Evolutionary conservation across 495 filamentous ascomycete genomes (phyloP), one percentile per base, ranked within the genome.

Genomic region (Pyronema omphalodes): DNA sequence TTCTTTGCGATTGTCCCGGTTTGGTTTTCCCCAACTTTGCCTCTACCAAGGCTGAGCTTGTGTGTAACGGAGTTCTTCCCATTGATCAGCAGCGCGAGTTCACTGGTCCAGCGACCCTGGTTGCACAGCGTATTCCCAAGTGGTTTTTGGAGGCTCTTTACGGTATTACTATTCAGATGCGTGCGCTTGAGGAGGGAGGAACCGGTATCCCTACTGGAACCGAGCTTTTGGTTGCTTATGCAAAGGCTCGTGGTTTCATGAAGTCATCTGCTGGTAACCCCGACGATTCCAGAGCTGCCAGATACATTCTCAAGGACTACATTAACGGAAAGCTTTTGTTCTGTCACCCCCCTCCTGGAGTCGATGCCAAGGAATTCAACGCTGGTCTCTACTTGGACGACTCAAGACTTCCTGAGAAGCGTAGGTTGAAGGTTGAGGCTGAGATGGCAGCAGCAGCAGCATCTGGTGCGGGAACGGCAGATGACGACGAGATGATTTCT

Each of bases 11-110:
- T 79, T 99, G 93, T 62, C 93, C 93, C 33, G 93, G 93, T 77
- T 80, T 99, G 17, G 93, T 99, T 1, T 96, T 99, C 69, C 88
- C 93, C 55, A 95, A 96, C 68, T 99, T 96, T 61, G 88, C 93
- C 45, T 86, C 82, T 44, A 96, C 88, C 29, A 96, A 95, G 69
- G 93, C 85, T 23, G 93, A 99, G 63, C 78, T 99, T 9, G 93
- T 99, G 40, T 88, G 86, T 68, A 89, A 88, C 61, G 93, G 93
- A 60, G 81, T 99, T 39, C 78, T 99, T 6, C 93, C 93, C 17
- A 95, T 99, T 64, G 93, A 99, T 69, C 93, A 99, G 66, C 76
- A 94, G 55, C 79, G 93, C 51, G 93, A 99, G 66, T 94, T 83
- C 70, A 93, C 84, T 1, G 93, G 89, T 3, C 93, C 93, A 1